Evolutionary conservation across 2,329 filamentous ascomycete genomes (phyloP).

Genomic region (Pestalotiopsis sp.): DNA sequence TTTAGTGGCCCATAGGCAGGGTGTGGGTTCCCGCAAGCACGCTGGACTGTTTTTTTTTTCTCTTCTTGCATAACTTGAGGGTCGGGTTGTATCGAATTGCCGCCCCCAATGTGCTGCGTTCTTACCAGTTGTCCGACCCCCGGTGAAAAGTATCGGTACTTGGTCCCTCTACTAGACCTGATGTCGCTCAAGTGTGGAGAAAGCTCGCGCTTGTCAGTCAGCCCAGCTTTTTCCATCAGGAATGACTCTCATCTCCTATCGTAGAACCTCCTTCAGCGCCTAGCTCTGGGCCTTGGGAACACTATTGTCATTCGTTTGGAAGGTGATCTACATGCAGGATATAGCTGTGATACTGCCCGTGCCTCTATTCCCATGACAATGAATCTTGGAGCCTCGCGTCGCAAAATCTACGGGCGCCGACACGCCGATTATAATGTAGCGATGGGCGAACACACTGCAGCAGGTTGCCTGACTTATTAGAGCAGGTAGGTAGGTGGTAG

Average conservation of each 20-base stretch:
- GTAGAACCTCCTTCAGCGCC: too few species aligned
- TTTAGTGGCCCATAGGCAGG: not conserved
- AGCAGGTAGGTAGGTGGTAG: too few species aligned
- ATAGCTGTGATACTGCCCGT: not conserved
- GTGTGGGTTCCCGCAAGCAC: not conserved
- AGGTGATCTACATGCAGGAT: not conserved
- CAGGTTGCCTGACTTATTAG: not conserved
- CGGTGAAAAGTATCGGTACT: not conserved
- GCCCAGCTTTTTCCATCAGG: too few species aligned
- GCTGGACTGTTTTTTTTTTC: not conserved
- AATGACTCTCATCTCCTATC: too few species aligned
- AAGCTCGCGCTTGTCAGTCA: not conserved
- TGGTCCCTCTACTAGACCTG: not conserved
- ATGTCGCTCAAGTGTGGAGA: not conserved
- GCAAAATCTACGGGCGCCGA: not conserved
- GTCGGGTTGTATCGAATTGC: constrained; percentile 4
- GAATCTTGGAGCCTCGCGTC: not conserved
- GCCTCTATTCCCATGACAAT: not conserved
- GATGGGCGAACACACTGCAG: too few species aligned
- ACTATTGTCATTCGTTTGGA: too few species aligned
- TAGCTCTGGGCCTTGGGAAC: too few species aligned
- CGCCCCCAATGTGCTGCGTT: not conserved
- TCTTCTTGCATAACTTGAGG: not conserved
- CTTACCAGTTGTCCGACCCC: not conserved
- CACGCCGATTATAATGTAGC: not conserved